Conservation (phyloP, 1,284 basidiomycete genomes). For the Leucocoprinus gongylophorus region DNA sequence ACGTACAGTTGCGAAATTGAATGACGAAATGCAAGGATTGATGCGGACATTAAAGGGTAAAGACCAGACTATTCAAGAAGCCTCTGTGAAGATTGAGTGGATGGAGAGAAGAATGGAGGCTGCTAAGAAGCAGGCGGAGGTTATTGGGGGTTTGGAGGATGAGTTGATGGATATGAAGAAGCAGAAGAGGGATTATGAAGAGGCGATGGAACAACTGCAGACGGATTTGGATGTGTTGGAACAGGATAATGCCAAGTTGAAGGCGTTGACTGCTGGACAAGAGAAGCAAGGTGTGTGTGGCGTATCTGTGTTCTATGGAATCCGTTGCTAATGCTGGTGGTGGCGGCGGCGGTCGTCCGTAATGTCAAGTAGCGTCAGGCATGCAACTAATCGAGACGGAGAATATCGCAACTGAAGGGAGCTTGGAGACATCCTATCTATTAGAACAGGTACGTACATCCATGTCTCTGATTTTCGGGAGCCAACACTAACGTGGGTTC, state of each 20-base stretch:
- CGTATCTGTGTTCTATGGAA: background rate
- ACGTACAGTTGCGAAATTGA: conserved; percentile 75
- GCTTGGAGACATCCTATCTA: conserved; percentile 77
- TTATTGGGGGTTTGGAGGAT: conserved; percentile 73
- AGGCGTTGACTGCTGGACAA: conserved; percentile 52
- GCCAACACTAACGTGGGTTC: background rate
- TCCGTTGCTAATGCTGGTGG: background rate
- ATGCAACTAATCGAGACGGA: conserved; percentile 53
- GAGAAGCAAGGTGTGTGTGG: conserved; percentile 60
- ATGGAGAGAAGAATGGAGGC: conserved; percentile 90
- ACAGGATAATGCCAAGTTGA: conserved; percentile 81
- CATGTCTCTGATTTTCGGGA: background rate
- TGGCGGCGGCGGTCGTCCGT: background rate
- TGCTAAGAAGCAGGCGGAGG: conserved; percentile 83
- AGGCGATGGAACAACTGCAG: conserved; percentile 90
- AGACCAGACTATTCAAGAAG: conserved; percentile 88
- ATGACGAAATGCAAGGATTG: conserved; percentile 85
- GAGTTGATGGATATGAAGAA: conserved; percentile 78
- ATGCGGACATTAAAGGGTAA: conserved; percentile 76
- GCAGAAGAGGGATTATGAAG: conserved; percentile 85
- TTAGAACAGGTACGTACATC: conserved; percentile 62
- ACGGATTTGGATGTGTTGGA: conserved; percentile 82
- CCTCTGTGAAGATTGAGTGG: conserved; percentile 86
- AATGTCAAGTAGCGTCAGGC: conserved; percentile 26
- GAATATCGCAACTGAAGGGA: conserved; percentile 62